Conservation (phyloP, 73 alveolate genomes). For the Tetrahymena thermophila region DNA sequence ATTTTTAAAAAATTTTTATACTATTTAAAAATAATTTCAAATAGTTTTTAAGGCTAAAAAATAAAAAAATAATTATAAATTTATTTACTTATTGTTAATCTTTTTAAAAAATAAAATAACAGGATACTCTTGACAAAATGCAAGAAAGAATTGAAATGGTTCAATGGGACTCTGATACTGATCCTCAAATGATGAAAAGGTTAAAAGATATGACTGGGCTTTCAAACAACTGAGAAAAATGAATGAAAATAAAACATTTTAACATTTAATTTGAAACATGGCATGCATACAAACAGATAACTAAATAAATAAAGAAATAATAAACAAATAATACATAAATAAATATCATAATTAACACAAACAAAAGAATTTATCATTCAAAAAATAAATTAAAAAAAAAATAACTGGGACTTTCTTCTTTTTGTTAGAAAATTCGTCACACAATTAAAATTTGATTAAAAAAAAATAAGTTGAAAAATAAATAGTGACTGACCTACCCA, state of each 20-base stretch:
- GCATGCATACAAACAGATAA: neutral
- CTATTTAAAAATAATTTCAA: no score
- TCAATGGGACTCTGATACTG: conserved; percentile 79
- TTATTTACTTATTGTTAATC: neutral
- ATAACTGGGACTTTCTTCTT: neutral
- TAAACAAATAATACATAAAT: no score
- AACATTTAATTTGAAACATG: neutral
- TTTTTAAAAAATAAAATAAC: neutral
- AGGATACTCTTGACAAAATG: conserved; percentile 71
- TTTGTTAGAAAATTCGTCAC: neutral
- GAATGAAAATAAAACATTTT: neutral
- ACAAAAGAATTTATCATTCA: no score
- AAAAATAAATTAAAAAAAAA: no score
- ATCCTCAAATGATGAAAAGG: conserved; percentile 58
- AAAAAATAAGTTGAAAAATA: neutral
- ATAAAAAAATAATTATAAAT: neutral
- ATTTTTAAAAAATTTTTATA: no score
- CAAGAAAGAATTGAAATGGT: conserved; percentile 67
- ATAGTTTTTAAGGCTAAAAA: no score
- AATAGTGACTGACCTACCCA: neutral
- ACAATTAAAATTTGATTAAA: neutral
- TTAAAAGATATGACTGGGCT: conserved; percentile 60
- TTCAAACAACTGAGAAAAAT: neutral
- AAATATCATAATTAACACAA: no score
- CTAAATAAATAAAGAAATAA: no score